phyloP scores from a whole-genome alignment of 2,329 filamentous ascomycete species.

The Rhynchosporium graminicola region DNA sequence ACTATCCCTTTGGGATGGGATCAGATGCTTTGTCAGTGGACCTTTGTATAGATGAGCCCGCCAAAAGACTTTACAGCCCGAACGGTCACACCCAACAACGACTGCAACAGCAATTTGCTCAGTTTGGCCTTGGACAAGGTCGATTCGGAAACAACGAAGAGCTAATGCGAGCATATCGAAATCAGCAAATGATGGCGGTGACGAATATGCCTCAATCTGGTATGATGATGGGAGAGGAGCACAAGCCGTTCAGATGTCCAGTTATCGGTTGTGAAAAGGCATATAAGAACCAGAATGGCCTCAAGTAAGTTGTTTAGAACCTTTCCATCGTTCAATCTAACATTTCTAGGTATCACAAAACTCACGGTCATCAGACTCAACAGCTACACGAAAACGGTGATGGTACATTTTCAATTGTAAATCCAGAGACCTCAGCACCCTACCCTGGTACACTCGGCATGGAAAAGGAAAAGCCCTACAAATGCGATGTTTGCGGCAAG shows the following conservation, averaged over 20 bases:
- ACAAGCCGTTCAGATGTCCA: constrained; percentile 96
- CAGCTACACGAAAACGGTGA: constrained; percentile 96
- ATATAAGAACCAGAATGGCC: constrained; percentile 98
- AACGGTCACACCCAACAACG: constrained; percentile 68
- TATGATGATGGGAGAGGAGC: constrained; percentile 75
- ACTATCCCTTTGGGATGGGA: constrained; percentile 40
- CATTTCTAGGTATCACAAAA: constrained; percentile 61
- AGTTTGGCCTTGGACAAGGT: constrained; percentile 69
- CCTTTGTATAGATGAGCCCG: constrained; percentile 84
- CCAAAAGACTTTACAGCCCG: constrained; percentile 88
- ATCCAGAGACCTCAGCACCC: constrained; percentile 89
- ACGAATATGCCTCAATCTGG: constrained; percentile 43
- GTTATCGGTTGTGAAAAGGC: constrained; percentile 99
- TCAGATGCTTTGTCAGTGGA: constrained; percentile 56
- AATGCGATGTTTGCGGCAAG: constrained; percentile 95
- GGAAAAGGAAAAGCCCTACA: constrained; percentile 99
- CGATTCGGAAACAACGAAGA: constrained; percentile 66
- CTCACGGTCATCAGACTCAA: constrained; percentile 94
- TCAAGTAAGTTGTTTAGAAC: constrained; percentile 67
- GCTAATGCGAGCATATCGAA: constrained; percentile 65
- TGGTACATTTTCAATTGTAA: constrained; percentile 96
- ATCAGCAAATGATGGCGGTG: constrained; percentile 54
- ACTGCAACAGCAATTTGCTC: constrained; percentile 68
- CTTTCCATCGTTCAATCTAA: neutral
- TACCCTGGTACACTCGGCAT: constrained; percentile 98